Conservation (phyloP, 2,329 filamentous ascomycete genomes). For the Endoconidiophora polonica region DNA sequence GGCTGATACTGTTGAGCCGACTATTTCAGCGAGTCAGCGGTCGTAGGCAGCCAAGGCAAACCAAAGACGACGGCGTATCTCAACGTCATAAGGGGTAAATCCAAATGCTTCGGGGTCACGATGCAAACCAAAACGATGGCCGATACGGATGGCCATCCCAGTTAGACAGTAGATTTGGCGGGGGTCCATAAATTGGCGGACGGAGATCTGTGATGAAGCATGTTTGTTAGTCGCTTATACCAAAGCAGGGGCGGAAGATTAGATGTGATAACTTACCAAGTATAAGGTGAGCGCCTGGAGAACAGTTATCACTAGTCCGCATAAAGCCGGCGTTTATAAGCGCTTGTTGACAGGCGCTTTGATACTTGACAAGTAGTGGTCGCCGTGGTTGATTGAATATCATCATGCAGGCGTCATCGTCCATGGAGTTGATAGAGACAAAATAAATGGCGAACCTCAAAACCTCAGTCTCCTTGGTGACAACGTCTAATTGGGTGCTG, state of each 20-base stretch:
- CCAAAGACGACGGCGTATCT: slow-evolving; percentile 57
- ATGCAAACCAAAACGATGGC: slow-evolving; percentile 52
- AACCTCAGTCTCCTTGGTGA: slow-evolving; percentile 39
- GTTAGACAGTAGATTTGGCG: slow-evolving; percentile 32
- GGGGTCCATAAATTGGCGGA: slow-evolving; percentile 43
- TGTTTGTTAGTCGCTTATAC: neutral
- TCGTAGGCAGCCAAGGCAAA: slow-evolving; percentile 57
- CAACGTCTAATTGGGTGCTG: slow-evolving; percentile 30
- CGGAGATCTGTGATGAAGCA: slow-evolving; percentile 18
- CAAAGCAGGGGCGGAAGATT: no score
- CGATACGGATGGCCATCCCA: slow-evolving; percentile 49
- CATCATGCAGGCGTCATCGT: slow-evolving; percentile 35
- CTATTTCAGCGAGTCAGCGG: slow-evolving; percentile 49
- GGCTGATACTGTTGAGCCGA: slow-evolving; percentile 39
- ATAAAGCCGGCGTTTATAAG: slow-evolving; percentile 51
- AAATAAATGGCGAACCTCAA: slow-evolving; percentile 52
- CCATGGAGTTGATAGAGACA: slow-evolving; percentile 40
- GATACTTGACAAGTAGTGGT: slow-evolving; percentile 34
- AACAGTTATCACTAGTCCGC: slow-evolving; percentile 44
- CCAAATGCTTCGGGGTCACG: slow-evolving; percentile 39
- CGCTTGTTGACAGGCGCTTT: slow-evolving; percentile 44
- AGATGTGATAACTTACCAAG: slow-evolving; percentile 30
- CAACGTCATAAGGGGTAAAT: slow-evolving; percentile 42
- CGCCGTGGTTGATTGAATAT: slow-evolving; percentile 37
- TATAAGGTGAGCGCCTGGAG: slow-evolving; percentile 54